A percentile compares a stretch with the other conserved stretches of the same genome.
Conservation (phyloP, 176 grass and related monocot species). For the Oropetium thomaeum region DNA sequence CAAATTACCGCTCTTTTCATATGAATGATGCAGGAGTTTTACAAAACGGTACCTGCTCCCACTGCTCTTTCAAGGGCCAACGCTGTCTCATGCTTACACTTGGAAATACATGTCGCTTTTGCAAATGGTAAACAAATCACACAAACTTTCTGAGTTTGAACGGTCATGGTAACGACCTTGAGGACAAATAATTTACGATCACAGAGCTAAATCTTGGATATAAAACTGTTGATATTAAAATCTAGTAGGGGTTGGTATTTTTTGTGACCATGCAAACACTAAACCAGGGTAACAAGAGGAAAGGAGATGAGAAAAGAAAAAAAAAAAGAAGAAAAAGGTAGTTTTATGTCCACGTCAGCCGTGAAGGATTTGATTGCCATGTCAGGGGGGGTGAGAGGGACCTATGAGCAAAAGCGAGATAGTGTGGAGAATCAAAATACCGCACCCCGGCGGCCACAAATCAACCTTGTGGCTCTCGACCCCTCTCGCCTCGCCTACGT, state of each 20-base stretch:
- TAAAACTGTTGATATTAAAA: not conserved
- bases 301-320: not conserved
- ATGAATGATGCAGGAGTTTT: too few species aligned
- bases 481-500: constrained; percentile 26
- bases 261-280: not conserved
- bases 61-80: too few species aligned
- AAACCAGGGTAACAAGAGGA: not conserved
- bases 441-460: constrained; percentile 62
- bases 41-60: too few species aligned
- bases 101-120: not conserved
- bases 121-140: too few species aligned
- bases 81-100: not conserved
- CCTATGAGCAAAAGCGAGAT: constrained; percentile 31
- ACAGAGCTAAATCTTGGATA: not conserved
- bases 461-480: constrained; percentile 75
- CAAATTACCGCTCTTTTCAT: too few species aligned
- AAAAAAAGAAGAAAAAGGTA: not conserved
- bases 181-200: too few species aligned
- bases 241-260: not conserved
- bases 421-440: constrained; percentile 60
- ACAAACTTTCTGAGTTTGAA: not conserved
- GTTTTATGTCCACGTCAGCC: not conserved
- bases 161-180: too few species aligned
- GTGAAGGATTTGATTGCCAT: constrained; percentile 42
- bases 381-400: constrained; percentile 14